Percentiles rank a stretch among this genome's conserved stretches.
These are phyloP conservation scores for Thermochaetoides dissita DNA, from an alignment of 2,329 filamentous ascomycete genomes.

Conservation along the genomic window DNA sequence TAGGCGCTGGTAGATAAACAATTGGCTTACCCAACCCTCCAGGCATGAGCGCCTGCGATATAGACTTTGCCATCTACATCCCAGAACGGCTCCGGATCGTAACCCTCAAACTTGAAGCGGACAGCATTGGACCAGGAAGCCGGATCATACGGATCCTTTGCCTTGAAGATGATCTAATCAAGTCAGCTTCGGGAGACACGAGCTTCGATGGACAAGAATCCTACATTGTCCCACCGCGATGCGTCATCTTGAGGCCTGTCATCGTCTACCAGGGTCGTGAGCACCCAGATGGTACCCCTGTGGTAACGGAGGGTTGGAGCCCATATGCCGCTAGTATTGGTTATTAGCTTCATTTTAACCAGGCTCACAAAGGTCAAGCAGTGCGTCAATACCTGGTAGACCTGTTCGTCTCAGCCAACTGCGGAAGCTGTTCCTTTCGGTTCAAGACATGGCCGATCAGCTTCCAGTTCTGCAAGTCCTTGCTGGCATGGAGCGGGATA, in stretches of 20 bases:
- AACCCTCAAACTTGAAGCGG: slow-evolving; percentile 36
- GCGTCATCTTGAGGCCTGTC: slow-evolving; percentile 21
- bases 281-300: slow-evolving; percentile 19
- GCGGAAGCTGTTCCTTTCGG: slow-evolving; percentile 27
- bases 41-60: background rate
- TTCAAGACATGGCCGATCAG: slow-evolving; percentile 26
- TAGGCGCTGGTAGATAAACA: no score
- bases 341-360: background rate
- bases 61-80: slow-evolving; percentile 26
- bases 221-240: slow-evolving; percentile 25
- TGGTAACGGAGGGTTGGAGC: slow-evolving; percentile 20
- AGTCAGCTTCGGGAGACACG: no score
- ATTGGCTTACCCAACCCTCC: no score
- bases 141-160: slow-evolving; percentile 25
- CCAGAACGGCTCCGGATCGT: slow-evolving; percentile 33
- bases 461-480: slow-evolving; percentile 36
- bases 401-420: slow-evolving; percentile 19
- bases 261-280: slow-evolving; percentile 22
- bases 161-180: slow-evolving; percentile 21
- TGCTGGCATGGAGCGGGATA: slow-evolving; percentile 37
- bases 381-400: slow-evolving; percentile 14
- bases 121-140: slow-evolving; percentile 29
- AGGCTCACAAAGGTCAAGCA: background rate
- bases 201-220: no score
- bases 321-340: slow-evolving; percentile 19